Percentiles rank a stretch among this genome's conserved stretches.
Evolutionary conservation across 2,329 filamentous ascomycete genomes (phyloP).

Genomic region (Periconia digitata): DNA sequence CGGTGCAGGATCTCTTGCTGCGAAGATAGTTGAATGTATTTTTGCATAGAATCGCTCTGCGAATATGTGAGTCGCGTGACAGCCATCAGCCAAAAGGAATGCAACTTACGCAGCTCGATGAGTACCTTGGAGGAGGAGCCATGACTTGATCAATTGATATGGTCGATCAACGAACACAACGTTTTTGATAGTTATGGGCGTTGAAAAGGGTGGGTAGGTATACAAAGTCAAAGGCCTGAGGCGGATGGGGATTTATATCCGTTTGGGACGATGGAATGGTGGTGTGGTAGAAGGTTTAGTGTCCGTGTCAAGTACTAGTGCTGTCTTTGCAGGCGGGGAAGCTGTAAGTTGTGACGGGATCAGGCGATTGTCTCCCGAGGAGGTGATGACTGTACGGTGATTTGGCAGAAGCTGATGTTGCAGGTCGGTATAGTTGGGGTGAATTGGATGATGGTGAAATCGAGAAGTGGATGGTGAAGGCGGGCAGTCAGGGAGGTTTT

Average conservation of each 20-base stretch:
- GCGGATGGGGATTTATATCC: constrained; percentile 1
- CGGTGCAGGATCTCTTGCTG: constrained; percentile 45
- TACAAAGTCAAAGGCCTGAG: not conserved
- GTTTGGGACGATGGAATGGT: constrained; percentile 2
- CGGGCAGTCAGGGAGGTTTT: constrained; percentile 12
- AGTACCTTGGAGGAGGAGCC: constrained; percentile 21
- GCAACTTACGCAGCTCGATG: constrained; percentile 26
- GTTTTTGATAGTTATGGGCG: not conserved
- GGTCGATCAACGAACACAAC: not conserved
- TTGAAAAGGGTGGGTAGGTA: not conserved
- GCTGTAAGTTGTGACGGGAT: constrained; percentile 12
- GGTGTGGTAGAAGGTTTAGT: constrained; percentile 1
- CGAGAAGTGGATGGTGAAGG: not conserved
- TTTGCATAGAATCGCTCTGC: constrained; percentile 37
- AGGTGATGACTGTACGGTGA: not conserved
- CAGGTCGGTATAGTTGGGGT: too few relatives aligned
- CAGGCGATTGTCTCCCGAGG: constrained; percentile 5
- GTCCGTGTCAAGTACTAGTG: constrained; percentile 3
- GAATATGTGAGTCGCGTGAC: constrained; percentile 12
- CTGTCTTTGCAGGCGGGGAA: constrained; percentile 15
- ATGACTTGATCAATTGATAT: constrained; percentile 6
- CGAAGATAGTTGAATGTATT: constrained; percentile 44
- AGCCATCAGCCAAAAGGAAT: not conserved
- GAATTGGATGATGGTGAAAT: not conserved
- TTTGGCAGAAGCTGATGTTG: too few relatives aligned